Conservation (phyloP, 345 rosid genomes). For the Psidium guajava region DNA sequence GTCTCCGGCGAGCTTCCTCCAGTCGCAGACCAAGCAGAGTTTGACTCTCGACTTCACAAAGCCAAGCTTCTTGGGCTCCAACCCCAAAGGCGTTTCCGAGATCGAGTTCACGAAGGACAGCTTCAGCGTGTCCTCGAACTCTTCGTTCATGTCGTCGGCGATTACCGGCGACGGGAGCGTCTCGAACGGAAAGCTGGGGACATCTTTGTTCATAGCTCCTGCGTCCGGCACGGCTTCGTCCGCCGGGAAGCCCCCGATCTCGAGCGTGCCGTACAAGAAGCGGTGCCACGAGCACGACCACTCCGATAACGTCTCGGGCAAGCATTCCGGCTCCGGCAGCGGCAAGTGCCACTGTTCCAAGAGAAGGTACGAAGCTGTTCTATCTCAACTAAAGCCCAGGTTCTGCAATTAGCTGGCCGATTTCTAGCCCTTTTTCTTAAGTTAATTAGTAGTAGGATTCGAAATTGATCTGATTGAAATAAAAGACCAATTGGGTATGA, state of each 20-base stretch:
- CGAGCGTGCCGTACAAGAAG: slow-evolving; percentile 47
- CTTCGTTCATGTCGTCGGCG: slow-evolving; percentile 78
- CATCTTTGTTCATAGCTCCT: slow-evolving; percentile 46
- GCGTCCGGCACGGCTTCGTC: slow-evolving; percentile 31
- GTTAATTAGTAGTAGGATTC: not conserved
- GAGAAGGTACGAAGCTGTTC: slow-evolving; percentile 40
- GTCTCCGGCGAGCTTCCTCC: slow-evolving; percentile 26
- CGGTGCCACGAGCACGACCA: slow-evolving; percentile 60
- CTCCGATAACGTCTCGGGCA: slow-evolving; percentile 45
- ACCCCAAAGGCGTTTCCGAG: slow-evolving; percentile 27
- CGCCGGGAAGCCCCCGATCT: slow-evolving; percentile 68
- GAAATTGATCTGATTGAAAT: not conserved
- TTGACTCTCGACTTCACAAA: slow-evolving; percentile 79
- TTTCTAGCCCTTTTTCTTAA: not conserved
- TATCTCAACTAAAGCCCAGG: not conserved
- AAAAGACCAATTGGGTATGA: not conserved
- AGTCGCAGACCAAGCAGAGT: slow-evolving; percentile 35
- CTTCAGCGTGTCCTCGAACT: slow-evolving; percentile 71
- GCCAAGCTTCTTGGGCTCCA: slow-evolving; percentile 33
- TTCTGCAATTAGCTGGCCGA: not conserved
- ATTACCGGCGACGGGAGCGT: slow-evolving; percentile 94
- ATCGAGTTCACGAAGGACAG: slow-evolving; percentile 61
- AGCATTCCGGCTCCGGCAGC: slow-evolving; percentile 45
- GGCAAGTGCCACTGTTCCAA: slow-evolving; percentile 87
- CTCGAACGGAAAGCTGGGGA: slow-evolving; percentile 71